Conservation (phyloP, 345 rosid genomes). For the Iberis pinnata region DNA sequence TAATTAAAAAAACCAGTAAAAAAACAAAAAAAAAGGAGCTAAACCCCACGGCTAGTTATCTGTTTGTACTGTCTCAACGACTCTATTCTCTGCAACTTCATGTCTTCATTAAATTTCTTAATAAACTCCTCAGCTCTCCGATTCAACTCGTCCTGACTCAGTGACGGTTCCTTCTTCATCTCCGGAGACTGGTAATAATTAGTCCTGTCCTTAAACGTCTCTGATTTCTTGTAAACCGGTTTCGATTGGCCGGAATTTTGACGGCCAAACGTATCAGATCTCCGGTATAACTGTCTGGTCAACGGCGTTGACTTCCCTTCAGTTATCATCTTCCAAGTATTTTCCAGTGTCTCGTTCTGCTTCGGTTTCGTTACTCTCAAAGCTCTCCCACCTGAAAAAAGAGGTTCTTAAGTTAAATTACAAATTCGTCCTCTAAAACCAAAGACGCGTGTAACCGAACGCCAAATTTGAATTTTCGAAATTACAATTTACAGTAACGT, state of each 20-base stretch:
- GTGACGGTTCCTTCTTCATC: constrained; percentile 54
- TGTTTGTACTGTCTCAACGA: constrained; percentile 54
- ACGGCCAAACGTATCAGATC: constrained; percentile 40
- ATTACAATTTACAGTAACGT: no score
- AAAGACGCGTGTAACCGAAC: no score
- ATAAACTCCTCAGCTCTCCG: constrained; percentile 78
- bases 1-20: neutral
- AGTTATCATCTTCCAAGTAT: constrained; percentile 76
- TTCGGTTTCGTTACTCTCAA: constrained; percentile 32
- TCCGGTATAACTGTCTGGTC: constrained; percentile 52
- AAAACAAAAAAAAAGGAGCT: neutral
- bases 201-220: constrained; percentile 65
- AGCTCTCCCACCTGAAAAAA: constrained; percentile 13
- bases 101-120: constrained; percentile 69
- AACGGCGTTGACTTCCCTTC: constrained; percentile 64
- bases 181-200: constrained; percentile 29
- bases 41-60: constrained; percentile 37
- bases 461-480: no score
- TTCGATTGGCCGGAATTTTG: constrained; percentile 10
- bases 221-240: constrained; percentile 43
- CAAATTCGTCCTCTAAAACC: neutral
- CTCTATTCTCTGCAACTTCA: constrained; percentile 80
- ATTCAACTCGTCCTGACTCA: constrained; percentile 83
- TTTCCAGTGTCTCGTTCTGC: constrained; percentile 65
- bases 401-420: neutral